Evolutionary conservation across 192 early-diverging fungal genomes (phyloP).

Genomic region (Rhizoclosmatium globosum): DNA sequence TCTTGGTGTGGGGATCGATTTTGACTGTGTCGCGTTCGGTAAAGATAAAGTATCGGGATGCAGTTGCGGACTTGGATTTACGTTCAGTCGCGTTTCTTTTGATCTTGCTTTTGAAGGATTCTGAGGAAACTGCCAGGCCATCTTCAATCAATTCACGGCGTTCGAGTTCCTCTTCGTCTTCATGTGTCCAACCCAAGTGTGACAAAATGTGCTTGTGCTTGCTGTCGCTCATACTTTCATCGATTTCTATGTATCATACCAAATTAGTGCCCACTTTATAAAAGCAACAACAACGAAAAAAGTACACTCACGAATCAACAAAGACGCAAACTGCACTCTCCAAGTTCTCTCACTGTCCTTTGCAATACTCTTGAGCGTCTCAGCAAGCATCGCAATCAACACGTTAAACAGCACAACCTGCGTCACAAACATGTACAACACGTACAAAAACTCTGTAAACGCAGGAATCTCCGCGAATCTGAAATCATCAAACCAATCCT

Average conservation of each 20-base stretch:
- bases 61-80: neutral
- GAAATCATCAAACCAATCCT: conserved; percentile 30
- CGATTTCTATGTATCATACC: conserved; percentile 12
- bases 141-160: neutral
- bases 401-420: conserved; percentile 34
- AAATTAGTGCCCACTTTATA: neutral
- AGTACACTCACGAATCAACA: conserved; percentile 22
- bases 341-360: conserved; percentile 21
- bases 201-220: neutral
- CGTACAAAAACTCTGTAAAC: conserved; percentile 30
- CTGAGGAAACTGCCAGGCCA: neutral
- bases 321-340: conserved; percentile 31
- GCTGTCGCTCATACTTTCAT: neutral
- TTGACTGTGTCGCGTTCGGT: conserved; percentile 22
- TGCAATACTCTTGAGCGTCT: conserved; percentile 18
- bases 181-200: conserved; percentile 25
- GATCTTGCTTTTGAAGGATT: neutral
- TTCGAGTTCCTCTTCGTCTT: neutral
- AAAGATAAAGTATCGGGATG: conserved; percentile 34
- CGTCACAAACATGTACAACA: conserved; percentile 27
- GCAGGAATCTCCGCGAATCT: conserved; percentile 3
- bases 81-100: neutral
- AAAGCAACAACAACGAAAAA: neutral
- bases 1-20: neutral
- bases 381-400: conserved; percentile 37